Percentiles rank a stretch among this genome's conserved stretches.
These are phyloP conservation scores for Rhodomyrtus tomentosa DNA, from an alignment of 345 rosid species.

Conservation along the genomic window DNA sequence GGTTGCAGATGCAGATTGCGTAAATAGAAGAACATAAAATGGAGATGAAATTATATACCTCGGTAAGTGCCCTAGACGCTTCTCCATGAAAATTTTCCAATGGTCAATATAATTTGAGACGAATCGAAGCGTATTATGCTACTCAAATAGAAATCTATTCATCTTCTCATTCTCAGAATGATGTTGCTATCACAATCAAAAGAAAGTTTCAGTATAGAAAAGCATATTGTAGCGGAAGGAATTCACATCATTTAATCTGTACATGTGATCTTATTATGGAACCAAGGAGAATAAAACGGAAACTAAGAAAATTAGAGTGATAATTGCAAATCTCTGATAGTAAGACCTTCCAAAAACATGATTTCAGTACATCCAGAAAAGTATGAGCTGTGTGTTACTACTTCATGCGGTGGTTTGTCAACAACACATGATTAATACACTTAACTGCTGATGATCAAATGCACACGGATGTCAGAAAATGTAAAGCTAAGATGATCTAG, in stretches of 20 bases:
- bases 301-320: neutral
- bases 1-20: neutral
- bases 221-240: neutral
- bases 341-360: neutral
- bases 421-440: neutral
- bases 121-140: neutral
- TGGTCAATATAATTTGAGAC: neutral
- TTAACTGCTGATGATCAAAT: neutral
- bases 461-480: neutral
- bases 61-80: neutral
- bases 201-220: neutral
- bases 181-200: neutral
- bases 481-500: neutral
- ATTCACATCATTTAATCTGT: neutral
- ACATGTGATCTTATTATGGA: neutral
- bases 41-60: neutral
- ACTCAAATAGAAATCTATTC: neutral
- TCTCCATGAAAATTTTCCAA: neutral
- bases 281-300: neutral
- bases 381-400: neutral
- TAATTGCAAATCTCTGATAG: neutral
- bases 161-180: neutral
- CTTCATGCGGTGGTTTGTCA: neutral
- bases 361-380: neutral
- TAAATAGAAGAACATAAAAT: neutral